Conservation (phyloP, 768 basidiomycete species). For the Strobilomyces echinocephalus region DNA sequence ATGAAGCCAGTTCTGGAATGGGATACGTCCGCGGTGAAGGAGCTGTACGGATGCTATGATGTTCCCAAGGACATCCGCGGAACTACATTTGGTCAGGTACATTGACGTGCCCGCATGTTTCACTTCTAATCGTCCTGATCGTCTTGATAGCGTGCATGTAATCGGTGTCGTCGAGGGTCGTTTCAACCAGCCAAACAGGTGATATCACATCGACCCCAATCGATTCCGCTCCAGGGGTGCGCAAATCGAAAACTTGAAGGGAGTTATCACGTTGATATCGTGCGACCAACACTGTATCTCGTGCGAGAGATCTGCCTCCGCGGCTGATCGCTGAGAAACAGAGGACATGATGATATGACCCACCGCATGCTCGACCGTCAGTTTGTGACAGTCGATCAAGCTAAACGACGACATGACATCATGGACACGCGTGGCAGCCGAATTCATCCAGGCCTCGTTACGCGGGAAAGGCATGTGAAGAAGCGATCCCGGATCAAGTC, state of each 20-base stretch:
- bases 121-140: background rate
- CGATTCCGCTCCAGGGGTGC: too few species aligned
- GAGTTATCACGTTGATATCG: background rate
- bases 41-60: background rate
- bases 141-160: background rate
- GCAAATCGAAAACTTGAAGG: background rate
- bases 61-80: constrained; percentile 1
- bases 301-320: background rate
- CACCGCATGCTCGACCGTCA: too few species aligned
- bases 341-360: too few species aligned
- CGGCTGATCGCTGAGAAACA: too few species aligned
- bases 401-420: too few species aligned
- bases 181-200: background rate
- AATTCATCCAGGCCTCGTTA: too few species aligned
- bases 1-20: background rate
- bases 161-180: background rate
- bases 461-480: too few species aligned
- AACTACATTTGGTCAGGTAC: background rate
- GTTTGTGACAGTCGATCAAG: too few species aligned
- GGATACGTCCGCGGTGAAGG: constrained; percentile 6
- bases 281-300: background rate
- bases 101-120: background rate
- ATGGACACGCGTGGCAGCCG: too few species aligned
- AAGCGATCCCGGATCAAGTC: too few species aligned
- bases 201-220: too few species aligned